Evolutionary conservation across 2,329 filamentous ascomycete genomes (phyloP).

Genomic region (Clonostachys byssicola): DNA sequence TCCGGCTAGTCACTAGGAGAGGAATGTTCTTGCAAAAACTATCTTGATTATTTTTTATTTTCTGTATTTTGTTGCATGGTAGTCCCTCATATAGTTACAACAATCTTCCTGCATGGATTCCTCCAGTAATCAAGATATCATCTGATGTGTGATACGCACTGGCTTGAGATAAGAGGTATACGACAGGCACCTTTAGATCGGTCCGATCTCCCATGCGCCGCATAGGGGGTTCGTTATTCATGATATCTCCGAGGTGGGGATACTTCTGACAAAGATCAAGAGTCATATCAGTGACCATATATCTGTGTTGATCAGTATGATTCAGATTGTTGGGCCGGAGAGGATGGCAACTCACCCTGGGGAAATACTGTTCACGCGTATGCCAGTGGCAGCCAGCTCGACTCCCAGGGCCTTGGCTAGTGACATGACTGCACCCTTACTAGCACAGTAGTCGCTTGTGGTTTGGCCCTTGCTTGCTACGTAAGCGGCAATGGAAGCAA

Average conservation of each 20-base stretch:
- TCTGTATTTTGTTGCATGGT: too few relatives aligned
- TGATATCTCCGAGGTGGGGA: slow-evolving; percentile 22
- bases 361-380: slow-evolving; percentile 24
- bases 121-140: slow-evolving; percentile 28
- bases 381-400: slow-evolving; percentile 21
- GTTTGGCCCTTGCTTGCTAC: slow-evolving; percentile 19
- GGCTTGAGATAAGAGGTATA: slow-evolving; percentile 33
- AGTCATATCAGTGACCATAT: slow-evolving; percentile 26
- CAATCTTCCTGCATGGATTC: slow-evolving; percentile 19
- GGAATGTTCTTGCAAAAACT: too few relatives aligned
- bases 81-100: too few relatives aligned
- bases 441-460: slow-evolving; percentile 34
- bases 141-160: slow-evolving; percentile 32
- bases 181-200: slow-evolving; percentile 30
- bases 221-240: slow-evolving; percentile 32
- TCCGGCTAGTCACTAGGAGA: too few relatives aligned
- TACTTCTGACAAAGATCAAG: slow-evolving; percentile 15
- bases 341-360: slow-evolving; percentile 17
- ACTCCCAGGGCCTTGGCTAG: slow-evolving; percentile 32
- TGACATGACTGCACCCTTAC: slow-evolving; percentile 38
- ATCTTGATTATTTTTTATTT: too few relatives aligned
- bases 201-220: slow-evolving; percentile 25
- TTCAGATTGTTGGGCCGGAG: not conserved
- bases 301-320: slow-evolving; percentile 8
- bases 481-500: slow-evolving; percentile 23